phyloP scores from a whole-genome alignment of 768 basidiomycete species.

The Naematelia encephala region DNA sequence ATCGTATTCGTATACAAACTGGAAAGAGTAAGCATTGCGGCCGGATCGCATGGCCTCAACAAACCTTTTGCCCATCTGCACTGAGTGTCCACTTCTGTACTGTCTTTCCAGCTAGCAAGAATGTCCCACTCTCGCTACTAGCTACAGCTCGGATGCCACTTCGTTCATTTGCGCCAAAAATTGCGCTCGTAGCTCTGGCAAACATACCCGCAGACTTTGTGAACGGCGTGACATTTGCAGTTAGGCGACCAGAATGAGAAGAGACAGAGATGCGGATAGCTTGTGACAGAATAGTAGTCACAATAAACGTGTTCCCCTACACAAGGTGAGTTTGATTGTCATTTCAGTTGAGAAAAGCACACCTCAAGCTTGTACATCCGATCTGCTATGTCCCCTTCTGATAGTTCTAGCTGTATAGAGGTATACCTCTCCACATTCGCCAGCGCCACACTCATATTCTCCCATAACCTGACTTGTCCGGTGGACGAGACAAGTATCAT shows the following conservation, averaged over 20 bases:
- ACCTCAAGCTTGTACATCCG: conserved; percentile 33
- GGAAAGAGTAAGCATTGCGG: not conserved
- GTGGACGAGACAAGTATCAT: conserved; percentile 70
- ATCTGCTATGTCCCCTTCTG: conserved; percentile 39
- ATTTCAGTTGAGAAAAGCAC: conserved; percentile 10
- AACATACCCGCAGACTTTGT: conserved; percentile 45
- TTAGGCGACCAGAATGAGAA: conserved; percentile 37
- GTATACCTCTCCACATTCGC: conserved; percentile 49
- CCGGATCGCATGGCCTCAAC: not conserved
- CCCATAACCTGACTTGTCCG: conserved; percentile 81
- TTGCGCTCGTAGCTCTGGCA: conserved; percentile 37
- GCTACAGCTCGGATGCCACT: conserved; percentile 30
- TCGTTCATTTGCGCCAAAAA: conserved; percentile 36
- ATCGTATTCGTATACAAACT: conserved; percentile 37
- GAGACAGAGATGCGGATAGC: conserved; percentile 42
- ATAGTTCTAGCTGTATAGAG: conserved; percentile 28
- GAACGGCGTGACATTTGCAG: conserved; percentile 29
- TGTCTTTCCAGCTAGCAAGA: conserved; percentile 18
- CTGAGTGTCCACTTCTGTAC: conserved; percentile 30
- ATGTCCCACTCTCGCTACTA: conserved; percentile 20
- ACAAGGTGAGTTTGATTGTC: conserved; percentile 2
- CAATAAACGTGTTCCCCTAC: conserved; percentile 41
- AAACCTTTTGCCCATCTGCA: conserved; percentile 27
- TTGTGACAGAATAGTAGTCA: conserved; percentile 40
- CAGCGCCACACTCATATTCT: conserved; percentile 59